Evolutionary conservation across 805 yeast genomes (phyloP).

Genomic region (Wickerhamiella brachini): DNA sequence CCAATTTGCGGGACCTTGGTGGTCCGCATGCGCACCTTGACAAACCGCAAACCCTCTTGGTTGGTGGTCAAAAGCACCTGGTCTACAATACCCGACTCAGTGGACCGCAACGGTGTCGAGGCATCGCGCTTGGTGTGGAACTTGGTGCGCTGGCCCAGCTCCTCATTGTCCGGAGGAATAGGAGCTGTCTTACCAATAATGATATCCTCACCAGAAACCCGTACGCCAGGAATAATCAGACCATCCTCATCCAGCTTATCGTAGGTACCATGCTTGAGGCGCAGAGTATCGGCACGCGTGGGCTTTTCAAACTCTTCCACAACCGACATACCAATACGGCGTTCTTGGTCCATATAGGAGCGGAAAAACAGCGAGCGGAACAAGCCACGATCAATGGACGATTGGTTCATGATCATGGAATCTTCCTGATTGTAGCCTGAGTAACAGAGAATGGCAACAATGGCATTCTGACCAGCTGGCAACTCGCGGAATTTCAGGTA

Average conservation of each 20-base stretch:
- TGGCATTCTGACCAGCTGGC: constrained; percentile 98
- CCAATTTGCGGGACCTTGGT: constrained; percentile 98
- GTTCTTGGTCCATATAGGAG: constrained; percentile 97
- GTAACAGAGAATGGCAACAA: constrained; percentile 96
- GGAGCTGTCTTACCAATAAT: constrained; percentile 98
- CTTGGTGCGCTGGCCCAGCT: constrained; percentile 95
- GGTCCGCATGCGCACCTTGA: constrained; percentile 97
- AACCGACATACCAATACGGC: constrained; percentile 95
- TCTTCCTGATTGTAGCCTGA: constrained; percentile 99
- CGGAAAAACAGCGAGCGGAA: constrained; percentile 93
- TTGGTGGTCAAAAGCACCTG: constrained; percentile 94
- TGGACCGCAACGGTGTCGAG: constrained; percentile 89
- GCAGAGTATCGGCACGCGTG: constrained; percentile 79
- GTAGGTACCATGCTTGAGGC: constrained; percentile 95
- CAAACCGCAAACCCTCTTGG: constrained; percentile 95
- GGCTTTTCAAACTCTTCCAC: constrained; percentile 98
- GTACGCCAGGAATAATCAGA: constrained; percentile 91
- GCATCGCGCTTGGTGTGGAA: constrained; percentile 98
- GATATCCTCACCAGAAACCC: constrained; percentile 98
- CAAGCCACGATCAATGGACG: constrained; percentile 90
- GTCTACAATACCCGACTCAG: constrained; percentile 97
- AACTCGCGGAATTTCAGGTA: constrained; percentile 91
- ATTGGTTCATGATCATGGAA: constrained; percentile 99
- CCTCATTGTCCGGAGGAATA: constrained; percentile 97
- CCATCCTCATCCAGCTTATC: constrained; percentile 98